phyloP scores from a whole-genome alignment of 2,329 filamentous ascomycete species.

The Madurella fahalii region DNA sequence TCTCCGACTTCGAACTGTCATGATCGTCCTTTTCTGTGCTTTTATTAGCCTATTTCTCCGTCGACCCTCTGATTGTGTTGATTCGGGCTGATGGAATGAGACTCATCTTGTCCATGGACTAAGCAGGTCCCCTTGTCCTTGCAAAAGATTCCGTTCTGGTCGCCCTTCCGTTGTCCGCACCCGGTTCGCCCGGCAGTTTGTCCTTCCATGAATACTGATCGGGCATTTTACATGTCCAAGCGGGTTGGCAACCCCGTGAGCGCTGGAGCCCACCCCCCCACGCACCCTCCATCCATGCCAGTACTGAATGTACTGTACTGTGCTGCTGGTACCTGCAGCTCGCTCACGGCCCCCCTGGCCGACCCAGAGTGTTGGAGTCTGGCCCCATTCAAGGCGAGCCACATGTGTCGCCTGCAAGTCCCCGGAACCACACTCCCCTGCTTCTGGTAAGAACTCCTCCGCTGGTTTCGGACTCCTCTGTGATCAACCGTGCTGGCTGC shows the following conservation, averaged over 20 bases:
- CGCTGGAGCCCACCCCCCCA: background rate
- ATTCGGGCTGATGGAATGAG: background rate
- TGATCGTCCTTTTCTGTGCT: constrained; percentile 10
- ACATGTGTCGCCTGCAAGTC: background rate
- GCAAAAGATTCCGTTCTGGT: background rate
- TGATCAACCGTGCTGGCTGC: constrained; percentile 11
- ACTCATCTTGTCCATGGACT: too few species aligned
- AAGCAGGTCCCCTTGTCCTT: background rate
- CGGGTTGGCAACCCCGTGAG: background rate
- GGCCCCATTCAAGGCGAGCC: background rate
- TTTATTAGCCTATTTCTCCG: constrained; percentile 16
- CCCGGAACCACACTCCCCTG: constrained; percentile 20
- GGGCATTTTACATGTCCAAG: too few species aligned
- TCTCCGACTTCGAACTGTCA: background rate
- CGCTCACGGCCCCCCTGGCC: background rate
- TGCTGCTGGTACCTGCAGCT: background rate
- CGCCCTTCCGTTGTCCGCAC: background rate
- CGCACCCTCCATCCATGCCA: background rate
- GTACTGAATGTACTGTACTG: too few species aligned
- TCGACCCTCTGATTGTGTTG: background rate
- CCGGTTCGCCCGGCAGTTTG: constrained; percentile 1
- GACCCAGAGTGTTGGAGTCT: background rate
- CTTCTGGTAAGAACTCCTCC: constrained; percentile 23
- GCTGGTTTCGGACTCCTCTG: constrained; percentile 23
- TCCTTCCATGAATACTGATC: background rate